Conservation (phyloP, 352 stramenopile genomes). For the Phytophthora palmivora region DNA sequence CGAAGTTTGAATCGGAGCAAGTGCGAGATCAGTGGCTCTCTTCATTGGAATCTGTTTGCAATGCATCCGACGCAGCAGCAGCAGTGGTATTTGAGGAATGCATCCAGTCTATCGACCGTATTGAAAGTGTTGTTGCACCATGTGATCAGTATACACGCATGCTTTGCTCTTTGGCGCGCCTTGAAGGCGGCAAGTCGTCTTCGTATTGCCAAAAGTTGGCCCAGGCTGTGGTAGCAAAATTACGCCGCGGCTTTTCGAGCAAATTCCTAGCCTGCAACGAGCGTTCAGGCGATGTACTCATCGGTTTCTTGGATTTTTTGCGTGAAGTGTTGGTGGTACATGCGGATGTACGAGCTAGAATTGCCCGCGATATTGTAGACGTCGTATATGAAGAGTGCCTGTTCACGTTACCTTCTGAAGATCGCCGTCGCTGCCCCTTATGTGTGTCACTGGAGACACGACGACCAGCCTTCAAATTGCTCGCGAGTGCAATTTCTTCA, state of each 20-base stretch:
- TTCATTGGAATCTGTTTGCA: slow-evolving; percentile 80
- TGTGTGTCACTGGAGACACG: slow-evolving; percentile 83
- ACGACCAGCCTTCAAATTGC: slow-evolving; percentile 80
- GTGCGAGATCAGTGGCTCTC: slow-evolving; percentile 87
- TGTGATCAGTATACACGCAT: slow-evolving; percentile 81
- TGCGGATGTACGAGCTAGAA: slow-evolving; percentile 50
- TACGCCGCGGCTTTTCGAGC: slow-evolving; percentile 73
- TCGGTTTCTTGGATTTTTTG: slow-evolving; percentile 82
- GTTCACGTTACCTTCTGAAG: slow-evolving; percentile 79
- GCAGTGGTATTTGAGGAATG: slow-evolving; percentile 73
- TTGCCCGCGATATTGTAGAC: slow-evolving; percentile 74
- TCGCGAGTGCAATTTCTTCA: slow-evolving; percentile 82
- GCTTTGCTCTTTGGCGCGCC: slow-evolving; percentile 72
- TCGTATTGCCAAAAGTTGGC: slow-evolving; percentile 64
- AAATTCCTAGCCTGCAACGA: slow-evolving; percentile 86
- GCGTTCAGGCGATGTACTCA: slow-evolving; percentile 67
- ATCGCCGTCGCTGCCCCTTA: slow-evolving; percentile 68
- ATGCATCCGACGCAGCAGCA: slow-evolving; percentile 46
- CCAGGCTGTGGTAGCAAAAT: slow-evolving; percentile 59
- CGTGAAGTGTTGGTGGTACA: slow-evolving; percentile 73
- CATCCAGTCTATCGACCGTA: slow-evolving; percentile 65
- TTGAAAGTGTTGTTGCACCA: slow-evolving; percentile 65
- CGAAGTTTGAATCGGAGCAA: slow-evolving; percentile 72
- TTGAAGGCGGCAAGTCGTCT: slow-evolving; percentile 52
- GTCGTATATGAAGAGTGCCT: slow-evolving; percentile 88